phyloP scores from a whole-genome alignment of 352 stramenopile species.

The Aphanomyces invadans region DNA sequence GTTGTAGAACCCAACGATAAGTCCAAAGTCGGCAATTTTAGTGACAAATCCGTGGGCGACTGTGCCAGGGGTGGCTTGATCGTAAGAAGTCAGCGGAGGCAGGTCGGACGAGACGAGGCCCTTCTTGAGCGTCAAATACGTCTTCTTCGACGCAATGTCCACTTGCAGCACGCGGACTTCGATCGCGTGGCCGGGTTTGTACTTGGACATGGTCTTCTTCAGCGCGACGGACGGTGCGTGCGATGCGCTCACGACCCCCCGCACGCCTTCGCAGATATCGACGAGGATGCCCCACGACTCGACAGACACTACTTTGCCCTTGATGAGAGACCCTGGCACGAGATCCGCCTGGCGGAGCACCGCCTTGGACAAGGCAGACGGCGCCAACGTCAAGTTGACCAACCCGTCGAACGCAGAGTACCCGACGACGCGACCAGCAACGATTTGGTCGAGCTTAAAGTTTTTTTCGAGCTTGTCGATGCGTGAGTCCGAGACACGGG shows the following conservation, averaged over 20 bases:
- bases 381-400: constrained; percentile 77
- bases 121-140: constrained; percentile 86
- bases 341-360: constrained; percentile 78
- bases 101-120: constrained; percentile 64
- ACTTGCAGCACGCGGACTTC: constrained; percentile 75
- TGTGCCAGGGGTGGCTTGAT: constrained; percentile 57
- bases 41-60: constrained; percentile 89
- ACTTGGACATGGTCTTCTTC: constrained; percentile 62
- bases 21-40: constrained; percentile 87
- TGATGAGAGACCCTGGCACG: constrained; percentile 59
- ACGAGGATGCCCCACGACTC: constrained; percentile 79
- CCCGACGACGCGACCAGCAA: constrained; percentile 72
- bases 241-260: constrained; percentile 56
- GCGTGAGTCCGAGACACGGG: constrained; percentile 67
- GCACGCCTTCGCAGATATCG: constrained; percentile 79
- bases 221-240: constrained; percentile 69
- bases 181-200: constrained; percentile 66
- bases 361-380: constrained; percentile 58
- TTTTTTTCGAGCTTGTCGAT: constrained; percentile 86
- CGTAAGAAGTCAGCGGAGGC: constrained; percentile 68
- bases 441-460: constrained; percentile 47
- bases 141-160: constrained; percentile 89
- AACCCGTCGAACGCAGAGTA: constrained; percentile 81
- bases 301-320: constrained; percentile 71
- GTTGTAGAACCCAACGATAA: constrained; percentile 95